Evolutionary conservation across 805 yeast genomes (phyloP).

Genomic region (Tetrapisispora taiwanensis): DNA sequence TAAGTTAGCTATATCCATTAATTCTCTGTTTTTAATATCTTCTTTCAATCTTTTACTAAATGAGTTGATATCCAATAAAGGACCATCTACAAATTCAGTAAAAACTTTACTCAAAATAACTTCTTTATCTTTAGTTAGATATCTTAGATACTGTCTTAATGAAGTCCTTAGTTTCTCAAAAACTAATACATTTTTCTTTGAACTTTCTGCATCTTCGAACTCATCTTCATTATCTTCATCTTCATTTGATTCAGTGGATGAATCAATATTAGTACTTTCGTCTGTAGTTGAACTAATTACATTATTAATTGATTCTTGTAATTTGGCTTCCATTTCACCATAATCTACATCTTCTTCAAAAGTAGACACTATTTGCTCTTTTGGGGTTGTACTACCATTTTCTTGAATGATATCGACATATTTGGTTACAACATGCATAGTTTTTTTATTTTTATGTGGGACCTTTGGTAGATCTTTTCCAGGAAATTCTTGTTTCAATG

Average conservation of each 20-base stretch:
- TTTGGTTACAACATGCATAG: neutral
- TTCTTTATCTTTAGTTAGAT: conserved; percentile 43
- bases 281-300: neutral
- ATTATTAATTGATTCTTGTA: neutral
- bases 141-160: conserved; percentile 59
- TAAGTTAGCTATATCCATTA: conserved; percentile 50
- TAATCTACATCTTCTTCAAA: conserved; percentile 1
- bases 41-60: conserved; percentile 32
- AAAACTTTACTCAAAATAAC: conserved; percentile 45
- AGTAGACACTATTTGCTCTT: conserved; percentile 24
- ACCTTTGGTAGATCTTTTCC: conserved; percentile 53
- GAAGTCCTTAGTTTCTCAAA: conserved; percentile 74
- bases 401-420: no score
- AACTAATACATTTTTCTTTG: conserved; percentile 31
- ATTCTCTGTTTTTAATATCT: conserved; percentile 51
- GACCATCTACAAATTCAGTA: conserved; percentile 38
- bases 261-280: neutral
- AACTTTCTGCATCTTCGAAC: conserved; percentile 19
- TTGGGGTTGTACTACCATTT: neutral
- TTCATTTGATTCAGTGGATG: neutral
- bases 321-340: neutral
- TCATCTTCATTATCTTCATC: conserved; percentile 5
- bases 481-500: conserved; percentile 51
- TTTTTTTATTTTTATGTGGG: conserved; percentile 42
- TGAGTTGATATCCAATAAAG: conserved; percentile 17